These are phyloP conservation scores for Aspergillus unguis DNA, from an alignment of 2,329 filamentous ascomycete species.

Conservation along the genomic window DNA sequence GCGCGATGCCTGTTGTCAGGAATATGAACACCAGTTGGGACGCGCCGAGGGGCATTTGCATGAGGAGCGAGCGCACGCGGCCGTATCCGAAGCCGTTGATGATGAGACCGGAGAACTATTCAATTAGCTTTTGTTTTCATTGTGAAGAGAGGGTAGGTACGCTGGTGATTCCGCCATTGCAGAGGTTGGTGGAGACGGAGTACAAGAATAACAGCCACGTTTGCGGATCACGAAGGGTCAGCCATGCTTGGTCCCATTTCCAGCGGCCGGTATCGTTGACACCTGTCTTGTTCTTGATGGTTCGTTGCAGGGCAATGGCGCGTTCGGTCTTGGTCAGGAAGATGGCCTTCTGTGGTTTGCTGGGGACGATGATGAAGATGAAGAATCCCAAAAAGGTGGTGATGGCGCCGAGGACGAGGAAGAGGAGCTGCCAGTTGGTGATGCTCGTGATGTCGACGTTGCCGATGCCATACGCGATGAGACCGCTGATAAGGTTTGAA, in stretches of 20 bases:
- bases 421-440: conserved; percentile 30
- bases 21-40: conserved; percentile 34
- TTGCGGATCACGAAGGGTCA: conserved; percentile 29
- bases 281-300: conserved; percentile 51
- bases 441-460: conserved; percentile 20
- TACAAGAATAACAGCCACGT: conserved; percentile 34
- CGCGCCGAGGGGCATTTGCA: conserved; percentile 37
- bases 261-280: conserved; percentile 51
- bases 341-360: conserved; percentile 38
- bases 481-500: conserved; percentile 27
- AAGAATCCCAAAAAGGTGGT: conserved; percentile 22
- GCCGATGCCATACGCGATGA: conserved; percentile 31
- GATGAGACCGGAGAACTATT: conserved; percentile 32
- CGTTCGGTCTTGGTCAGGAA: conserved; percentile 44
- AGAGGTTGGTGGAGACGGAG: conserved; percentile 32
- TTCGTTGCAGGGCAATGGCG: conserved; percentile 51
- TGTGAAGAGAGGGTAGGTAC: conserved; percentile 6
- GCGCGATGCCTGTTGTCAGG: conserved; percentile 28
- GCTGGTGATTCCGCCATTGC: conserved; percentile 34
- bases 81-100: conserved; percentile 40
- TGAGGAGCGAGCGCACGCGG: conserved; percentile 32
- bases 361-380: conserved; percentile 22
- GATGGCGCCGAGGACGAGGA: conserved; percentile 31
- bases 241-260: conserved; percentile 42
- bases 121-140: background rate